phyloP scores from a whole-genome alignment of 2,329 filamentous ascomycete genomes.

The Talaromyces amestolkiae region DNA sequence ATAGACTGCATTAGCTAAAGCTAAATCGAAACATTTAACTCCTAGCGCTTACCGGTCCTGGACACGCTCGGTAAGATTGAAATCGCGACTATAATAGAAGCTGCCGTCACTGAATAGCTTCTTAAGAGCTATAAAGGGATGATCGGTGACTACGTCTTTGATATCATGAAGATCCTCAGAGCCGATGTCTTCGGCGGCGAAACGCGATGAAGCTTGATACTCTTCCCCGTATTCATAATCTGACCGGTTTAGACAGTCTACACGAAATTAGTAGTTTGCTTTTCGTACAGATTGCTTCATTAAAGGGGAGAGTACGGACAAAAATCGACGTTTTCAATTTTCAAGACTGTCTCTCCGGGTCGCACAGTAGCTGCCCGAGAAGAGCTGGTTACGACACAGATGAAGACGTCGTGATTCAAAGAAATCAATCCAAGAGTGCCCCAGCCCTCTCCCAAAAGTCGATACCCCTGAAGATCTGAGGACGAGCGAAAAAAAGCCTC shows the following conservation, averaged over 20 bases:
- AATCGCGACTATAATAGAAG: constrained; percentile 97
- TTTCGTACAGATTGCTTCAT: not conserved
- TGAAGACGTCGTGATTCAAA: constrained; percentile 78
- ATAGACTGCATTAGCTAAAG: constrained; percentile 22
- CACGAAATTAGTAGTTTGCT: constrained; percentile 13
- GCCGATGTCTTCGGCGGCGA: constrained; percentile 54
- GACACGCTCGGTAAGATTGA: constrained; percentile 88
- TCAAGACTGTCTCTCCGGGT: constrained; percentile 84
- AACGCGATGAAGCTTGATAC: constrained; percentile 54
- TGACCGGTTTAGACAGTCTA: constrained; percentile 80
- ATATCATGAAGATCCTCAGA: constrained; percentile 55
- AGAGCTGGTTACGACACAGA: constrained; percentile 82
- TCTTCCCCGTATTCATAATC: constrained; percentile 76
- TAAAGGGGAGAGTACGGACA: constrained; percentile 41
- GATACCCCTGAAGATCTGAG: constrained; percentile 71
- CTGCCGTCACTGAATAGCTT: constrained; percentile 90
- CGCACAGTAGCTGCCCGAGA: constrained; percentile 75
- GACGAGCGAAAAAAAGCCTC: constrained; percentile 70
- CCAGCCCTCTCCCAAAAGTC: constrained; percentile 72
- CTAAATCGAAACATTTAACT: constrained; percentile 16
- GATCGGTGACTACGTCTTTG: constrained; percentile 70
- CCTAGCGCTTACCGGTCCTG: constrained; percentile 68
- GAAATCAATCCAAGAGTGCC: constrained; percentile 88
- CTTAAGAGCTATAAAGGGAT: constrained; percentile 85
- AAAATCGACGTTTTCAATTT: constrained; percentile 84